Conservation (phyloP, 352 stramenopile genomes). For the Pythium monospermum region DNA sequence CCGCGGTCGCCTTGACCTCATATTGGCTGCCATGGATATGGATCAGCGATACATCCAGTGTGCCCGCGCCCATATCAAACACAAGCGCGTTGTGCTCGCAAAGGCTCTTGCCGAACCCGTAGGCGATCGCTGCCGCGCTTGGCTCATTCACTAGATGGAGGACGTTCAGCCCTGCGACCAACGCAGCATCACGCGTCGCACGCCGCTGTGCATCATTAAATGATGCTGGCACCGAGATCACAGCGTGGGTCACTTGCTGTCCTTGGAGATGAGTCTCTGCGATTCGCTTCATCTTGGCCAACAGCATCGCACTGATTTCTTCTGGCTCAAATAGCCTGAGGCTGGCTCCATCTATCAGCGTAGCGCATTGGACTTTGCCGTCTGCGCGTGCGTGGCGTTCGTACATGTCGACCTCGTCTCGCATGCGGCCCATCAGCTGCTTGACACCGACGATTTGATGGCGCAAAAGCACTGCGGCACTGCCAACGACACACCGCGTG, state of each 20-base stretch:
- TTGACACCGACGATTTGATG: no score
- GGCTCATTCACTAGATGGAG: neutral
- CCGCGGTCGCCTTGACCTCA: no score
- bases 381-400: neutral
- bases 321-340: neutral
- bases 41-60: no score
- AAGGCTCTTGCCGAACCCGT: no score
- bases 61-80: no score
- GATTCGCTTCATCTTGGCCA: neutral
- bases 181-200: neutral
- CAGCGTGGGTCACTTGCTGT: neutral
- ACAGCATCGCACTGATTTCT: neutral
- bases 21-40: no score
- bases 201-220: neutral
- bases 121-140: no score
- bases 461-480: no score
- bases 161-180: neutral
- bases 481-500: neutral
- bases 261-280: neutral
- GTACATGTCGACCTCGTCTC: neutral
- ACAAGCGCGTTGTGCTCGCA: no score
- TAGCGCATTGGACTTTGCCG: neutral
- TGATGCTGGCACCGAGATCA: neutral
- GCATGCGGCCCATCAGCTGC: neutral
- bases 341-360: no score